Evolutionary conservation across 345 rosid species (phyloP), one percentile per base, ranked within the genome.

Genomic region (Gossypium anomalum): DNA sequence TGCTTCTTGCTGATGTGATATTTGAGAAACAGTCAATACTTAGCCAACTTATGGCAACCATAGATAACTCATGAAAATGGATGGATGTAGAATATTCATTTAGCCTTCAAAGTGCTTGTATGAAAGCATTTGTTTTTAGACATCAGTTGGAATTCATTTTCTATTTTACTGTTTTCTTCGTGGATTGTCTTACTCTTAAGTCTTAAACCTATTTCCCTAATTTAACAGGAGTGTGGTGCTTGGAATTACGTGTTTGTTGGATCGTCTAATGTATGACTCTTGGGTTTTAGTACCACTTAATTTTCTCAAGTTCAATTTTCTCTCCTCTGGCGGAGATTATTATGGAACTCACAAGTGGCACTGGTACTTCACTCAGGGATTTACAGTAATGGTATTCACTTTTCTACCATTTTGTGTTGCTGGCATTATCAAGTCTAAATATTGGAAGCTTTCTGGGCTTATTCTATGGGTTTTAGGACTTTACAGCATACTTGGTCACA

Each of bases 331-430:
- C 3, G 94, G 97, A 70, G 98, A 95, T 83, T 88, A 89, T 78
- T 93, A 93, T 67, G 99, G 99, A 84, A 95, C 97, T 81, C 98
- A 95, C 82, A 81, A 86, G 73, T 91, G 99, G 99, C 99, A 93
- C 81, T 95, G 98, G 98, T 95, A 95, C 89, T 90, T 91, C 86
- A 84, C 89, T 80, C 96, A 93, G 79, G 99, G 99, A 66, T 93
- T 93, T 82, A 65, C 87, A 16, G 94, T 85, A 79, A 95, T 93
- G 97, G 82, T 91, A 76, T 92, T 95, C 85, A 90, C 89, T 27
- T 93, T 89, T 84, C 78, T 88, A 74, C 99, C 97, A 47, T 88
- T 88, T 80, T 81, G 86, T 58, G 17, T 90, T 20, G 79, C 73
- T 48, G 99, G 96, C 81, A 85, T 86, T 47, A 75, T 86, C 74